These are phyloP conservation scores for Kodamaea restingae DNA, from an alignment of 805 yeast genomes.

Conservation along the genomic window DNA sequence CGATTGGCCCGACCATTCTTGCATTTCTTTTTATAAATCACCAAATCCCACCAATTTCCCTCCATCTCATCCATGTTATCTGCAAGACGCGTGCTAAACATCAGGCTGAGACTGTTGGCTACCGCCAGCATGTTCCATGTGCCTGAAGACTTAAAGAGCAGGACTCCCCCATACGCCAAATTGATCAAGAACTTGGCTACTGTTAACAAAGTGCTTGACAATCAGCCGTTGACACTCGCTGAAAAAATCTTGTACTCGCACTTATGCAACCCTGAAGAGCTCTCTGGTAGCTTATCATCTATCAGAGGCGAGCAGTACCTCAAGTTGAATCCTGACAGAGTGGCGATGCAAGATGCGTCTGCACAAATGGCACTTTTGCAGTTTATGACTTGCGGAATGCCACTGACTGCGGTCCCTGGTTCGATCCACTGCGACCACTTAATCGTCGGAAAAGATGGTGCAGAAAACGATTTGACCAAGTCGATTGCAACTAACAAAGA, in stretches of 20 bases:
- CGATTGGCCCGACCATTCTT: conserved; percentile 4
- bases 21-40: conserved; percentile 2
- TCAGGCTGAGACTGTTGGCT: conserved; percentile 12
- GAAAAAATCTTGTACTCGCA: conserved; percentile 95
- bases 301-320: conserved; percentile 86
- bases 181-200: conserved; percentile 57
- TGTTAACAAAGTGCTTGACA: conserved; percentile 62
- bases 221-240: conserved; percentile 82
- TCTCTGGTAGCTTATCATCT: conserved; percentile 46
- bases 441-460: conserved; percentile 95
- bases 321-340: conserved; percentile 94
- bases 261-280: conserved; percentile 80
- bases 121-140: conserved; percentile 30
- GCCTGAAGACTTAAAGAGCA: conserved; percentile 59
- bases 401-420: conserved; percentile 84
- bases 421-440: conserved; percentile 98
- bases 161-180: conserved; percentile 87
- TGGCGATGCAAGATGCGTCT: conserved; percentile 99
- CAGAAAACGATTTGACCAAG: conserved; percentile 71
- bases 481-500: conserved; percentile 88
- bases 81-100: conserved; percentile 4
- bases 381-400: conserved; percentile 95
- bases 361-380: conserved; percentile 99
- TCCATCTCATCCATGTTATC: conserved; percentile 4
- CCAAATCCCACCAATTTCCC: not conserved